These are phyloP conservation scores for Cryphonectria nitschkei DNA, from an alignment of 2,329 filamentous ascomycete genomes.

Conservation along the genomic window DNA sequence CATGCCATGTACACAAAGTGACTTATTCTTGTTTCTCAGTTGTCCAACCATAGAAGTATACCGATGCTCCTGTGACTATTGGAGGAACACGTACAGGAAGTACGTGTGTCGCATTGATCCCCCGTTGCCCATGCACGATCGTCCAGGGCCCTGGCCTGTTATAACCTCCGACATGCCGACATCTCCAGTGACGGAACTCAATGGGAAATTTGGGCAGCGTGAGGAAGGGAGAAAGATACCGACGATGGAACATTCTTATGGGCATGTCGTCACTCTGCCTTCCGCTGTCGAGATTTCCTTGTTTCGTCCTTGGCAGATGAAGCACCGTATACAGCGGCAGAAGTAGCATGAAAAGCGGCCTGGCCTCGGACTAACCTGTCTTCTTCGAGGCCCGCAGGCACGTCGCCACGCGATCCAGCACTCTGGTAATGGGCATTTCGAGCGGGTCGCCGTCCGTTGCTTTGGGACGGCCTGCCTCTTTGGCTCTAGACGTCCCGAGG, in stretches of 20 bases:
- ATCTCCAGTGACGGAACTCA: slow-evolving; percentile 5
- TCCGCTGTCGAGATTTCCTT: slow-evolving; percentile 10
- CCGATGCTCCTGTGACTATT: not conserved
- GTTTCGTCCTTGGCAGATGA: not conserved
- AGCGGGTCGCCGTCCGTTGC: slow-evolving; percentile 15
- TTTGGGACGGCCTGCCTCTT: slow-evolving; percentile 22
- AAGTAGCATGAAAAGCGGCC: not conserved
- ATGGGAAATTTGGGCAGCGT: not conserved
- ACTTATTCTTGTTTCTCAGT: not conserved
- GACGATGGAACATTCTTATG: not conserved
- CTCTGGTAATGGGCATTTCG: slow-evolving; percentile 12
- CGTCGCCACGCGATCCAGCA: not conserved
- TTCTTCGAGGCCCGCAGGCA: not conserved
- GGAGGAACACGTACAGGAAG: slow-evolving; percentile 10
- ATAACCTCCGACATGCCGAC: slow-evolving; percentile 27
- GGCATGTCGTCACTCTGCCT: slow-evolving; percentile 16
- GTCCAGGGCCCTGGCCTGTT: not conserved
- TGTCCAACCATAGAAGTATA: not conserved
- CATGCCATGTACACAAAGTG: slow-evolving; percentile 1
- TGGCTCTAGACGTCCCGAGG: slow-evolving; percentile 17
- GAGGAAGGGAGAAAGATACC: not conserved
- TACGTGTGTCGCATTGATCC: slow-evolving; percentile 9
- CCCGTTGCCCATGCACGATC: slow-evolving; percentile 5
- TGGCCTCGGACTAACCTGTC: not conserved
- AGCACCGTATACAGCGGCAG: not conserved